phyloP scores from a whole-genome alignment of 306 rosid species.

The Vachellia pachyceras region DNA sequence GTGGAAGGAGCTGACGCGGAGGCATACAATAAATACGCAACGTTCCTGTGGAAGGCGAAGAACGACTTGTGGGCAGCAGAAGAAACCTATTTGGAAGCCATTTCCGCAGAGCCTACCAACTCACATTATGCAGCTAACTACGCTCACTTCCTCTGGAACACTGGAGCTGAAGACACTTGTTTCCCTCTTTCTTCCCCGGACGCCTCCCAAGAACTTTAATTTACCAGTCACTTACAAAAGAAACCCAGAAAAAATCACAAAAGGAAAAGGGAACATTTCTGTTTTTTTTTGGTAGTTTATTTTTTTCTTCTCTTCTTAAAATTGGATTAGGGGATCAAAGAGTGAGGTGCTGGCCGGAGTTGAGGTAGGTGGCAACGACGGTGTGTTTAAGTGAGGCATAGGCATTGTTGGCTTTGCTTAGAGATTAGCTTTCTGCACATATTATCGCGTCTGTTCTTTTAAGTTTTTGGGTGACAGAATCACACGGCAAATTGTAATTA shows the following conservation, averaged over 20 bases:
- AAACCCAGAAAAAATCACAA: neutral
- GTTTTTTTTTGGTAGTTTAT: neutral
- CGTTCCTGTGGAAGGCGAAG: constrained; percentile 74
- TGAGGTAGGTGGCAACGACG: constrained; percentile 6
- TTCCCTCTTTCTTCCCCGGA: constrained; percentile 70
- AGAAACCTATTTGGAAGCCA: constrained; percentile 82
- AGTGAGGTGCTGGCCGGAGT: too few relatives aligned
- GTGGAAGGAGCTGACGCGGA: constrained; percentile 80
- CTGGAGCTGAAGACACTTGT: constrained; percentile 94
- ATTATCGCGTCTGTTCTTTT: neutral
- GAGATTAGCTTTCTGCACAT: constrained; percentile 44
- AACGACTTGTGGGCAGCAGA: constrained; percentile 94
- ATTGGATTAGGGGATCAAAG: neutral
- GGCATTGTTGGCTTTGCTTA: neutral
- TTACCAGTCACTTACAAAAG: neutral
- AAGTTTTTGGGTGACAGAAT: neutral
- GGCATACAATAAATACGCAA: constrained; percentile 79
- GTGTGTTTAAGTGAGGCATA: constrained; percentile 10
- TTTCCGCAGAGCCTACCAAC: constrained; percentile 78
- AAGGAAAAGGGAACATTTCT: too few relatives aligned
- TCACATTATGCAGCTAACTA: constrained; percentile 77
- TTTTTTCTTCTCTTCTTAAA: neutral
- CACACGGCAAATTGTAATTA: constrained; percentile 54
- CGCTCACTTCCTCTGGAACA: constrained; percentile 94
- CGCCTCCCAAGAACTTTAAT: constrained; percentile 46